phyloP scores from a whole-genome alignment of 2,329 filamentous ascomycete genomes.

The Tolypocladium tundrense region DNA sequence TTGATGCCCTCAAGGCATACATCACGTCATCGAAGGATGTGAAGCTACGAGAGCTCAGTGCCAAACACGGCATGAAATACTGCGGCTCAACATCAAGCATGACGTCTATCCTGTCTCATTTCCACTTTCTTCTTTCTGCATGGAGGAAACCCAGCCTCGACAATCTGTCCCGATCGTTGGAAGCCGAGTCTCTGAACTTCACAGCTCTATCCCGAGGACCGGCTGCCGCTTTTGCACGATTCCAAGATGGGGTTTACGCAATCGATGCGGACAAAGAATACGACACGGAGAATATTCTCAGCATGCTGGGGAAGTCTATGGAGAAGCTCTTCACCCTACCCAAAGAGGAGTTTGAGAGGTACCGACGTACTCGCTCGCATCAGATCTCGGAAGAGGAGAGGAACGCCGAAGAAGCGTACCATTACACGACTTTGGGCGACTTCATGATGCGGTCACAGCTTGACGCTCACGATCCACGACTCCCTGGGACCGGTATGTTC shows the following conservation, averaged over 20 bases:
- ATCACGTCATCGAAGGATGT: constrained; percentile 83
- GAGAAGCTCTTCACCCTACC: constrained; percentile 86
- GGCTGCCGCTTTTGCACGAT: constrained; percentile 70
- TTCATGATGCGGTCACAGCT: constrained; percentile 93
- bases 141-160: constrained; percentile 65
- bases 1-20: constrained; percentile 73
- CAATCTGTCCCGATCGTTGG: constrained; percentile 59
- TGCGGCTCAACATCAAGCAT: constrained; percentile 95
- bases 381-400: constrained; percentile 63
- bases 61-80: constrained; percentile 62
- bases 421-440: constrained; percentile 78
- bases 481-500: constrained; percentile 89
- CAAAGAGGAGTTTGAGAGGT: constrained; percentile 76
- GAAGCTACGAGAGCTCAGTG: constrained; percentile 58
- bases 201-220: constrained; percentile 65
- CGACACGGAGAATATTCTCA: constrained; percentile 75
- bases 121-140: constrained; percentile 80
- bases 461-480: constrained; percentile 74
- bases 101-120: constrained; percentile 78
- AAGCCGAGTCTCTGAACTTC: constrained; percentile 51
- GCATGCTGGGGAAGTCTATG: constrained; percentile 89
- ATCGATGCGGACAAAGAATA: constrained; percentile 95
- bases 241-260: constrained; percentile 77
- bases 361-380: constrained; percentile 58
- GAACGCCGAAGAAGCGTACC: constrained; percentile 65